phyloP scores from a whole-genome alignment of 1,139 yeast species.

The Magnusiomyces tetraspermus region DNA sequence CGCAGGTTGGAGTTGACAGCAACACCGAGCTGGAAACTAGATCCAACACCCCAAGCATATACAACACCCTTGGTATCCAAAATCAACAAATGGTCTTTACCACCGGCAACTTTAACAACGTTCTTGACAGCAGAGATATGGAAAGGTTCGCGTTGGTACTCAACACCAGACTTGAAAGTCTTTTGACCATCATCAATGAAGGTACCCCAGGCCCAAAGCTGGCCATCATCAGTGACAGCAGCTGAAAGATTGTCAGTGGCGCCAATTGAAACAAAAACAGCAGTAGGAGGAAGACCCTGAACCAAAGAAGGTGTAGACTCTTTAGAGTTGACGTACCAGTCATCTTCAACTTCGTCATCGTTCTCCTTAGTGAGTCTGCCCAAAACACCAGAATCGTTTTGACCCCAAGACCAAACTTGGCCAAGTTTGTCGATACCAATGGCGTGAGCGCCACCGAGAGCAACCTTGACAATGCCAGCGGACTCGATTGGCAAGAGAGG shows the following conservation, averaged over 20 bases:
- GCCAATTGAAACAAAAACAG: slow-evolving; percentile 65
- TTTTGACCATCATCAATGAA: slow-evolving; percentile 88
- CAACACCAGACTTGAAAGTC: slow-evolving; percentile 63
- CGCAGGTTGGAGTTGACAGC: slow-evolving; percentile 27
- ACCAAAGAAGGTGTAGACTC: slow-evolving; percentile 85
- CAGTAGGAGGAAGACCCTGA: slow-evolving; percentile 51
- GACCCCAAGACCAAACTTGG: slow-evolving; percentile 94
- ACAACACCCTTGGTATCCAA: slow-evolving; percentile 79
- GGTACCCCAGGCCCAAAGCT: slow-evolving; percentile 96
- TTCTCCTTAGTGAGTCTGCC: slow-evolving; percentile 75
- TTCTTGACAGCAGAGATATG: slow-evolving; percentile 54
- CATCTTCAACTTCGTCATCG: slow-evolving; percentile 62
- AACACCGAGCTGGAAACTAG: slow-evolving; percentile 84
- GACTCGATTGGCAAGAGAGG: slow-evolving; percentile 56
- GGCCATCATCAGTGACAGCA: slow-evolving; percentile 68
- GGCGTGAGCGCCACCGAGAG: slow-evolving; percentile 94
- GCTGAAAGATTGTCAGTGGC: slow-evolving; percentile 92
- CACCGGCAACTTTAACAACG: slow-evolving; percentile 80
- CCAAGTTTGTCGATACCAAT: slow-evolving; percentile 69
- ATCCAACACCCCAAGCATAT: slow-evolving; percentile 96
- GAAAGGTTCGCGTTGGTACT: slow-evolving; percentile 58
- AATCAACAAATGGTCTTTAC: slow-evolving; percentile 85
- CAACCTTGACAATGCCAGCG: slow-evolving; percentile 67
- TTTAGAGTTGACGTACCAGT: slow-evolving; percentile 74
- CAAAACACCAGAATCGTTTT: slow-evolving; percentile 81